A percentile compares a stretch with the other conserved stretches of the same genome.
These are phyloP conservation scores for Gyromitra esculenta DNA, from an alignment of 2,329 filamentous ascomycete species.

Conservation along the genomic window DNA sequence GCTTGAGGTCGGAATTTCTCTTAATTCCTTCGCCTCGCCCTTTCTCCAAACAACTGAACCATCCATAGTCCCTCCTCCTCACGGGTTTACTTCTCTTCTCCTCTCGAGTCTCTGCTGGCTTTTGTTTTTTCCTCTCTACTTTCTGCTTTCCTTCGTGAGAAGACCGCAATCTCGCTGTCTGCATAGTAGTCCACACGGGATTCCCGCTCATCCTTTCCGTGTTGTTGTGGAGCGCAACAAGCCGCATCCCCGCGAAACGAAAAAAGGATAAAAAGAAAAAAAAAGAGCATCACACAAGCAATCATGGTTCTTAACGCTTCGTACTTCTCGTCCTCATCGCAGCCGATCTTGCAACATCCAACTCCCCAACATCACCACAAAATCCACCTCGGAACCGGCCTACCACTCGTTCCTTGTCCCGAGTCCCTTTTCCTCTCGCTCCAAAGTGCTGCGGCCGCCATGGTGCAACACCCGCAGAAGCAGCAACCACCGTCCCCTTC, in stretches of 20 bases:
- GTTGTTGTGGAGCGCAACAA: conserved; percentile 31
- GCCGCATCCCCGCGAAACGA: conserved; percentile 5
- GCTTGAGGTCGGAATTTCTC: conserved; percentile 1
- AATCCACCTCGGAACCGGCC: conserved; percentile 34
- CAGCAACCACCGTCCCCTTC: conserved; percentile 41
- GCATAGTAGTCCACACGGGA: conserved; percentile 34
- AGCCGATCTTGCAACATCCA: conserved; percentile 43
- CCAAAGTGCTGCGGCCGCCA: conserved; percentile 3
- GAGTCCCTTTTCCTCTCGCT: conserved; percentile 46
- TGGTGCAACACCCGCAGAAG: conserved; percentile 20
- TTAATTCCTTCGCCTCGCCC: neutral
- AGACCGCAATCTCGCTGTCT: conserved; percentile 11
- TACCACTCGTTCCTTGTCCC: conserved; percentile 42
- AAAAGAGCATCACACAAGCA: conserved; percentile 8
- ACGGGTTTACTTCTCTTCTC: conserved; percentile 19
- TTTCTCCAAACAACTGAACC: conserved; percentile 24
- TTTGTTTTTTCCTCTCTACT: conserved; percentile 14
- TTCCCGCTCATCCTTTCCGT: conserved; percentile 18
- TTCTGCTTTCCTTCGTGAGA: conserved; percentile 16
- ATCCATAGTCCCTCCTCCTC: conserved; percentile 10
- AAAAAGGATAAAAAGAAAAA: conserved; percentile 23
- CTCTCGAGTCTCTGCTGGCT: conserved; percentile 9
- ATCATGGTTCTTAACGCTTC: conserved; percentile 31
- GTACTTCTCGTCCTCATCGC: conserved; percentile 24
- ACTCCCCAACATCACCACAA: conserved; percentile 34